Base-by-base conservation (phyloP, 2,329 filamentous ascomycete species). In the Raffaelea arxii region DNA sequence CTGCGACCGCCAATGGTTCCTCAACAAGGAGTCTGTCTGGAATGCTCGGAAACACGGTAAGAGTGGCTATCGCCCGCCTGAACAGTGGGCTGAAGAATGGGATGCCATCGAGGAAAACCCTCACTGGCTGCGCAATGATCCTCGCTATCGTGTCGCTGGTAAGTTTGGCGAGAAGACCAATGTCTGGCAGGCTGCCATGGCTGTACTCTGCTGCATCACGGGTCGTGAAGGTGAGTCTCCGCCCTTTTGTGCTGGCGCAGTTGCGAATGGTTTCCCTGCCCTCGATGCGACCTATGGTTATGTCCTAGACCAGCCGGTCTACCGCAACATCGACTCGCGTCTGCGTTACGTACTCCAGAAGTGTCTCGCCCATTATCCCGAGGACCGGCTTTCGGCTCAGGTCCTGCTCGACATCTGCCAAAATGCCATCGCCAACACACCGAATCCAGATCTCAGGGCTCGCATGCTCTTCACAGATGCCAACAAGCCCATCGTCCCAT, bases 61-160 rank as follows among this genome's bases (percentile, higher is more conserved):
- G 49, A 1, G 11, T 0, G 25, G 21, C 27, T 44, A 43, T 11
- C 12, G 44, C 7, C 11, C 36, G 5, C 53, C 53, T 16, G 53
- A 54, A 44, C 51, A 53, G 49, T 53, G 47, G 46, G 44, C 53
- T 2, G 41, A 25, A 27, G 51, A 54, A 44, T 54, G 53, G 51
- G 48, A 51, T 4, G 32, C 19, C 19, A 41, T 51, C 14, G 2
- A 2, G 2, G 27, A 35, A 14, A 27, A 46, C 24, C 49, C 48
- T 10, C n/a, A n/a, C 11, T 6, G n/a, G 25, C 23, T 11, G 24
- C 21, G 10, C 14, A 12, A 25, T 4, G 14, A 2, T 25, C 14
- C 25, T 22, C 35, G 25, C 18, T 19, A 19, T 14, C 1, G 3
- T 1, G 39, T 51, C 12, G 53, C 51, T 12, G 53, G 51, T n/a